Percentiles rank a stretch among this genome's conserved stretches.
Conservation (phyloP, 2,329 filamentous ascomycete genomes). For the Colletotrichum truncatum region DNA sequence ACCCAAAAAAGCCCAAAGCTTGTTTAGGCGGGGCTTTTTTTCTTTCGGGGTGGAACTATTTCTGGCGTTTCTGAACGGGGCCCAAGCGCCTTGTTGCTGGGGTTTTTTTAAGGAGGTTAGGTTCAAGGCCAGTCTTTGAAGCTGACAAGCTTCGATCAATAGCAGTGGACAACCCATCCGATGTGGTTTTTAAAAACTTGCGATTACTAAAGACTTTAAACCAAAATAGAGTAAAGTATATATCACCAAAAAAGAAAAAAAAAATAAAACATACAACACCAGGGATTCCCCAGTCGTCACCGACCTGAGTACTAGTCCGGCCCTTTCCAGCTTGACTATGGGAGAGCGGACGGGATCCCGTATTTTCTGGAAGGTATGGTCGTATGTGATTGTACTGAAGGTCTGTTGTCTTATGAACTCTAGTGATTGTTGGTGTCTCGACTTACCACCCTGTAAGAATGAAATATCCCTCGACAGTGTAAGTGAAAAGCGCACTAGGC, state of each 20-base stretch:
- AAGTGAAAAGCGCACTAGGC: too few relatives aligned
- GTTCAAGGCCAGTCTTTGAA: too few relatives aligned
- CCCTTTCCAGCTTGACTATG: slow-evolving; percentile 30
- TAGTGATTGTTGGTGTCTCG: not conserved
- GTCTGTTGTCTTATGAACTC: too few relatives aligned
- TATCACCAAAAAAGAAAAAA: not conserved
- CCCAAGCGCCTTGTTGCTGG: too few relatives aligned
- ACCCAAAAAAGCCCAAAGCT: not conserved
- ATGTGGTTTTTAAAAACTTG: too few relatives aligned
- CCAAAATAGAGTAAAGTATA: not conserved
- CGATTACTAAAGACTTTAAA: not conserved
- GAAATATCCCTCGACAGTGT: too few relatives aligned
- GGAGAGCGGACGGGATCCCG: slow-evolving; percentile 33
- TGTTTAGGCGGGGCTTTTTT: not conserved
- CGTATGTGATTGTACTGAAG: slow-evolving; percentile 28
- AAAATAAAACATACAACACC: slow-evolving; percentile 23
- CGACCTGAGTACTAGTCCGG: slow-evolving; percentile 29
- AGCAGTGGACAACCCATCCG: too few relatives aligned
- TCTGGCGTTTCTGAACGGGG: too few relatives aligned
- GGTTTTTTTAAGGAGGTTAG: too few relatives aligned
- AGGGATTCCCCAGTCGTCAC: slow-evolving; percentile 29
- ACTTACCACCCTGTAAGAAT: too few relatives aligned
- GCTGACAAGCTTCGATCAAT: too few relatives aligned
- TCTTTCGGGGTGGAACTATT: too few relatives aligned
- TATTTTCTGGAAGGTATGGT: slow-evolving; percentile 28